Evolutionary conservation across 164 flowering plant species (phyloP), one percentile per base, ranked within the genome.

Genomic region (Magnolia sinica): DNA sequence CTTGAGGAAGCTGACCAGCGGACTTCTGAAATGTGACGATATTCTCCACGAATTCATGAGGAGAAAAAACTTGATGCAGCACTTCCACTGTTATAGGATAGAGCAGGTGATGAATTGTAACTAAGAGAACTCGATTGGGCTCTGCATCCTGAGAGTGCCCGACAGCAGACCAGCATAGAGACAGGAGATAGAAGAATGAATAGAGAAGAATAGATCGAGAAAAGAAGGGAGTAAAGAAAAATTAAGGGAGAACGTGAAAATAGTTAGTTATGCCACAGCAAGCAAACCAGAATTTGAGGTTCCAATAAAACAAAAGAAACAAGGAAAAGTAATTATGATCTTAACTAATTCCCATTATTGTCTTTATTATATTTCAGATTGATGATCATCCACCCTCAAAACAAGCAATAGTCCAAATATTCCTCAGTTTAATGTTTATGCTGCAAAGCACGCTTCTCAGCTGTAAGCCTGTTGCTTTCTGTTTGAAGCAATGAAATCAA

Each of bases 21-120:
- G 98, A 91, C 92, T 96, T 96, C 93, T 94, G 98, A 87, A 96
- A 96, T 0, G 99, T 96, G 87, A 96, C 99, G 78, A 96, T 91
- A 93, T 96, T 94, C 92, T 96, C 99, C 82, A 96, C 99, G 86
- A 86, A 89, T 76, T 98, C 99, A 94, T 94, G 89, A 76, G 98
- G 97, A 86, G 97, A 96, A 87, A 94, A 94, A 70, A 96, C 99
- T 92, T 96, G 99, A 87, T 92, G 97, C 86, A 96, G 95, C 89
- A 94, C 99, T 79, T 96, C 99, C 92, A 96, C 98, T 18, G 96
- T 94, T 76, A 94, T 94, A 73, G 98, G 99, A 83, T 96, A 96
- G 83, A 91, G 91, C 98, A 94, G 87, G 86, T 94, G 99, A 86
- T 94, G 99, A 72, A 96, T 88, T 74, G 97, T 91, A 83, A 91